Base-by-base conservation (phyloP, 2,329 filamentous ascomycete species). In the Lomentospora prolificans region DNA sequence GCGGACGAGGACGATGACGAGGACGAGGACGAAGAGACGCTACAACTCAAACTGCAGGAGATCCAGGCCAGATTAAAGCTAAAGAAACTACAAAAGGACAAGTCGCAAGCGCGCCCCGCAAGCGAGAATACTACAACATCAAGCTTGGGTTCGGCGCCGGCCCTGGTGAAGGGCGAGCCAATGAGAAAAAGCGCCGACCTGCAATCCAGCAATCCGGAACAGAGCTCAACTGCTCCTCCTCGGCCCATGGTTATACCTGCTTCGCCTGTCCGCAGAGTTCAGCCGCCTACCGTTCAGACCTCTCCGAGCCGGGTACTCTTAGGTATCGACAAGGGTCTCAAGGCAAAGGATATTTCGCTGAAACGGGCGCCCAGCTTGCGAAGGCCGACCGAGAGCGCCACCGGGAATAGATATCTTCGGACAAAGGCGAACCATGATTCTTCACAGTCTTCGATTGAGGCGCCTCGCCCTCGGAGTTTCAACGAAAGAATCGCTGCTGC, bases 261-360 rank as follows among this genome's bases (percentile, higher is more conserved):
- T 3, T 86, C 83, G 7, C 81, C 90, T 0, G 87, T 92, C 3
- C 85, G 78, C 72, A 68, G 82, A 72, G 61, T 75, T 62, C 70
- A 76, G 67, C 69, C 74, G 12, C 66, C 70, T 1, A 65, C 75
- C 1, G 73, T 80, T 12, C 84, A 83, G 33, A 82, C 78, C 25
- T 96, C 91, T 1, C 92, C 94, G 1, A 86, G 86, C 55, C 79
- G 91, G 58, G 81, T 94, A 12, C 70, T 90, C 17, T 69, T 97
- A 14, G 92, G 94, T 4, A 95, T 97, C 59, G 91, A 96, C 70
- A 95, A 95, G 67, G 90, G 90, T 1, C 73, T 91, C 33, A 86
- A 78, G 62, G 90, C 86, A 2, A 82, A 82, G 57, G 90, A 96
- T 63, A 78, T 97, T 30, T 96, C 91, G 3, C 72, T 97, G 27